Evolutionary conservation across 225 moss, liverwort and hornwort species (phyloP), one percentile per base, ranked within the genome.

Genomic region (Marchantia polymorpha): DNA sequence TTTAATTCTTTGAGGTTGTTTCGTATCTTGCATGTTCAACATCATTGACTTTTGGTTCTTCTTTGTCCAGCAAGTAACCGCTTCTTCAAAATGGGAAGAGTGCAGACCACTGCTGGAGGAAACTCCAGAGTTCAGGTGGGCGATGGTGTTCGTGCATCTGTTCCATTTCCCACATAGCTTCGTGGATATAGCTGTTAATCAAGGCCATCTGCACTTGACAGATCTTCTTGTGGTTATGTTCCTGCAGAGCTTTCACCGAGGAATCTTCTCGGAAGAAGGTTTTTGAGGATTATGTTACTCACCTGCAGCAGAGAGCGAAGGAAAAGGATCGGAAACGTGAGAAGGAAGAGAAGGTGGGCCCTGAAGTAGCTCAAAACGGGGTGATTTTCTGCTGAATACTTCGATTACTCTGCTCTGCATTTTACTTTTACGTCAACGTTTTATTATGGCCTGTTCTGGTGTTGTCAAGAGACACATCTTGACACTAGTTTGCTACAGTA

Each of bases 251-350:
- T 72, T 78, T 99, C 54, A 81, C 79, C 60, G 99, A 99, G 50
- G 99, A 99, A 65, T 82, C 83, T 27, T 77, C 82, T 19, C 91
- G 93, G 59, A 99, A 93, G 87, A 95, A 94, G 76, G 64, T 92
- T 77, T 95, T 95, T 77, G 95, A 94, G 55, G 95, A 99, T 55
- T 91, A 99, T 69, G 84, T 95, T n/a, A 78, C 80, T 13, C 93
- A 99, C 83, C 87, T 99, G 82, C 88, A 87, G 78, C 93, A 92
- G 39, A 91, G 90, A 85, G 84, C 90, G 73, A 99, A 95, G 75
- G 99, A 99, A 53, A 99, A 99, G 73, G 99, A 99, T 10, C 89
- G 95, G 78, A 99, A 94, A 84, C 93, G 99, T 53, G 99, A 95
- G 52, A 99, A 99, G 82, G 99, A 99, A 52, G 95, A 99, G 23